phyloP scores from a whole-genome alignment of 345 rosid genomes.

The Carallia pectinifolia region DNA sequence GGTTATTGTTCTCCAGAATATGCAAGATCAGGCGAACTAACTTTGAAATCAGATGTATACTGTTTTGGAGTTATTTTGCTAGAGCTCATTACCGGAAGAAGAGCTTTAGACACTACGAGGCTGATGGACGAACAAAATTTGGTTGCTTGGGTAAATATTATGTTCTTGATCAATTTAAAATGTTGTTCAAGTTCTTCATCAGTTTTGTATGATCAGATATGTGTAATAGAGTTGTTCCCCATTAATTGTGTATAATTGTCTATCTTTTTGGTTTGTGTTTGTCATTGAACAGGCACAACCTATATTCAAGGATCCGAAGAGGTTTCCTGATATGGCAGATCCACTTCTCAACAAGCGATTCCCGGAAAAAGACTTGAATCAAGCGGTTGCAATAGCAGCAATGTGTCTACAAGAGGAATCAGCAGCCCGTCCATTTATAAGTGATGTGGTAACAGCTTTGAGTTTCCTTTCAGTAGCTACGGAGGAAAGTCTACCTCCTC shows the following conservation, averaged over 20 bases:
- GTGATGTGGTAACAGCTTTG: conserved; percentile 68
- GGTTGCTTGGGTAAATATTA: conserved; percentile 67
- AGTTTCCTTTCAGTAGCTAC: conserved; percentile 49
- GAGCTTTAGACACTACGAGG: conserved; percentile 63
- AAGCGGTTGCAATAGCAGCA: conserved; percentile 81
- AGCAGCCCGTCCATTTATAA: conserved; percentile 70
- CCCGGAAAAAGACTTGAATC: conserved; percentile 70
- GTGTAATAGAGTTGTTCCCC: background rate
- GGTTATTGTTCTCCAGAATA: conserved; percentile 83
- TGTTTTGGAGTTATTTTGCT: conserved; percentile 79
- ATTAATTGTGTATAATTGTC: background rate
- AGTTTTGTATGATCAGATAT: background rate
- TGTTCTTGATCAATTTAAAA: background rate
- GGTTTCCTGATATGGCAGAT: conserved; percentile 73
- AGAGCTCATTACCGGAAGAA: conserved; percentile 70
- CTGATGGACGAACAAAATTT: conserved; percentile 66
- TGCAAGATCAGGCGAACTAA: conserved; percentile 50
- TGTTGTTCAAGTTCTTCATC: background rate
- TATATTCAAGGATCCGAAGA: conserved; percentile 63
- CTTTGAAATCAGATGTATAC: conserved; percentile 63
- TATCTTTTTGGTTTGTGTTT: background rate
- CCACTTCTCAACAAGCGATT: conserved; percentile 48
- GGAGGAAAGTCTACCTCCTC: background rate
- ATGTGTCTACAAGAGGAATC: conserved; percentile 88
- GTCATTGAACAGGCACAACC: conserved; percentile 57